phyloP scores from a whole-genome alignment of 352 stramenopile species.

The Phytophthora multivora region DNA sequence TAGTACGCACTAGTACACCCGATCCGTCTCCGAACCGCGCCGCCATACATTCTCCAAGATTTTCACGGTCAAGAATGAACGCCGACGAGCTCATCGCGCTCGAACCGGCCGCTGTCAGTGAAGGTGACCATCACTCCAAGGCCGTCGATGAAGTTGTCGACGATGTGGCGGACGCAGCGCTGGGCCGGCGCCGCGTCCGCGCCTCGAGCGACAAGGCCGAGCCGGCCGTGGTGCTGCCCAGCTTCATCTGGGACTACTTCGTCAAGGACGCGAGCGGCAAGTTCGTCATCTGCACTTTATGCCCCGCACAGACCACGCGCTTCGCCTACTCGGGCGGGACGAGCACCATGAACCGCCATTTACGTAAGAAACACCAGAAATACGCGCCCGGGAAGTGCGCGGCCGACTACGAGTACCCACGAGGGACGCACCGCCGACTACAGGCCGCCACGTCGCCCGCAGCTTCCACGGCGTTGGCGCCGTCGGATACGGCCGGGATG shows the following conservation, averaged over 20 bases:
- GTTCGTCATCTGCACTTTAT: constrained; percentile 81
- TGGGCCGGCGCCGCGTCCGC: constrained; percentile 19
- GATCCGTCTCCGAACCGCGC: constrained; percentile 11
- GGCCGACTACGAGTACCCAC: constrained; percentile 69
- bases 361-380: constrained; percentile 85
- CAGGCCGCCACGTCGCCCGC: constrained; percentile 16
- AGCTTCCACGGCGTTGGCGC: constrained; percentile 5
- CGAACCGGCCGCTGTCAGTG: constrained; percentile 17
- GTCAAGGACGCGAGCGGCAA: constrained; percentile 77
- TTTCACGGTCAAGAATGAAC: constrained; percentile 28
- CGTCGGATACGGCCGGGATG: constrained; percentile 30
- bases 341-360: constrained; percentile 84
- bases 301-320: constrained; percentile 62
- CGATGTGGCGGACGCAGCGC: neutral
- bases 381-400: constrained; percentile 75
- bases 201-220: constrained; percentile 60
- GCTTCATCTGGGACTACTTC: constrained; percentile 89
- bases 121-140: constrained; percentile 22
- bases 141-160: neutral
- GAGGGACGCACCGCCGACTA: constrained; percentile 16
- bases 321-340: constrained; percentile 86
- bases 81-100: constrained; percentile 14
- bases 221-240: constrained; percentile 67
- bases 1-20: too few species aligned
- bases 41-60: constrained; percentile 28